These are phyloP conservation scores for Alternaria sp. DNA, from an alignment of 2,329 filamentous ascomycete genomes.

Conservation along the genomic window DNA sequence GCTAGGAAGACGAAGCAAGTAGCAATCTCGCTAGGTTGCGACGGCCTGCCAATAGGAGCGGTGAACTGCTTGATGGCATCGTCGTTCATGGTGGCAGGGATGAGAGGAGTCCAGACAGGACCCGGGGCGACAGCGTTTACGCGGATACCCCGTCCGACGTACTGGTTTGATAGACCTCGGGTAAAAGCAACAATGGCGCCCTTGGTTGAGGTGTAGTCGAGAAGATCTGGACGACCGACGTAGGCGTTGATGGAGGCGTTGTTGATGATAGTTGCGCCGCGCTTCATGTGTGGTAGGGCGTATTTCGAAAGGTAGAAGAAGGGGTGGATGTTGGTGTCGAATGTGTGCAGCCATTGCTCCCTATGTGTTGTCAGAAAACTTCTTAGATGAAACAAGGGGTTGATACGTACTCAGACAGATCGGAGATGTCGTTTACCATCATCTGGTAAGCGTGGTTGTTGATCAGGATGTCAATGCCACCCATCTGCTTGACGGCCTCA, in stretches of 20 bases:
- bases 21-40: conserved; percentile 83
- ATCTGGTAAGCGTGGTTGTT: conserved; percentile 80
- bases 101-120: conserved; percentile 59
- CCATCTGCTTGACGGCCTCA: conserved; percentile 70
- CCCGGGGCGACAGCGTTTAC: conserved; percentile 82
- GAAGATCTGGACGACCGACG: conserved; percentile 78
- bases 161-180: conserved; percentile 78
- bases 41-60: conserved; percentile 78
- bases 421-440: conserved; percentile 75
- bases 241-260: conserved; percentile 87
- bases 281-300: conserved; percentile 75
- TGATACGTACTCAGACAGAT: conserved; percentile 70
- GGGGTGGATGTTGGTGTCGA: conserved; percentile 84
- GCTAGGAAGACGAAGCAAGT: conserved; percentile 85
- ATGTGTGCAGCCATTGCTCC: conserved; percentile 81
- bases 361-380: conserved; percentile 48
- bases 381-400: no score
- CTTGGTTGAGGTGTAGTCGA: conserved; percentile 84
- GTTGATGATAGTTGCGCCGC: conserved; percentile 83
- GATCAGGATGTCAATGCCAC: conserved; percentile 76
- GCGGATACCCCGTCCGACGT: conserved; percentile 74
- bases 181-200: conserved; percentile 84
- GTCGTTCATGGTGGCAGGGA: conserved; percentile 54
- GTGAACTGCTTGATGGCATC: conserved; percentile 76
- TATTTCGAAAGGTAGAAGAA: conserved; percentile 86